These are phyloP conservation scores for Cyberlindnera mycetangii DNA, from an alignment of 805 yeast species.

Conservation along the genomic window DNA sequence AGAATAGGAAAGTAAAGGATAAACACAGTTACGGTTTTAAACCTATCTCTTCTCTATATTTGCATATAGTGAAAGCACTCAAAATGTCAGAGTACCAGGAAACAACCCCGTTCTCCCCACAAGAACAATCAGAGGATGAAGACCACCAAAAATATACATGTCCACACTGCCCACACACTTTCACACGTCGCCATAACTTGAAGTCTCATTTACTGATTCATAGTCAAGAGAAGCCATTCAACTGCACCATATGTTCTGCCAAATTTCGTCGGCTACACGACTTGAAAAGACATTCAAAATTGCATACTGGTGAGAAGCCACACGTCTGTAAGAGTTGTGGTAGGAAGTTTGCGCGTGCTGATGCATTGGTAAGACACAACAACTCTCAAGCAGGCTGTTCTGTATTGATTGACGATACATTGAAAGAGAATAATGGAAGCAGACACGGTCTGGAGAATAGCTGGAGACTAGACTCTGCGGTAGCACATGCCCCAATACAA, in stretches of 20 bases:
- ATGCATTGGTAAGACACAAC: slow-evolving; percentile 68
- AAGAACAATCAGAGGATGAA: slow-evolving; percentile 8
- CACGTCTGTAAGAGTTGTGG: slow-evolving; percentile 58
- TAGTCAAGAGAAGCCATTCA: slow-evolving; percentile 59
- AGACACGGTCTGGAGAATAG: neutral
- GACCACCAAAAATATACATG: slow-evolving; percentile 34
- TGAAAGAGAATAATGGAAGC: neutral
- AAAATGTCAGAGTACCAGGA: no score
- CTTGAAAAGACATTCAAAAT: slow-evolving; percentile 68
- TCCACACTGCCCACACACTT: slow-evolving; percentile 57
- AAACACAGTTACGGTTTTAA: no score
- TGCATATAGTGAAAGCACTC: no score
- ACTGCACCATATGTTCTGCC: slow-evolving; percentile 57
- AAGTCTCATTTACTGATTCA: slow-evolving; percentile 71
- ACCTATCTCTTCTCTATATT: no score
- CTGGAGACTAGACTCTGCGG: no score
- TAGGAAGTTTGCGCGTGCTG: slow-evolving; percentile 68
- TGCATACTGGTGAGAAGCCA: slow-evolving; percentile 77
- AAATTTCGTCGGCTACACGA: slow-evolving; percentile 74
- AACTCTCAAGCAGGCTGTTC: slow-evolving; percentile 39
- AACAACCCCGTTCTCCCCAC: no score
- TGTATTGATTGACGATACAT: slow-evolving; percentile 16
- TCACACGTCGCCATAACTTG: slow-evolving; percentile 72
- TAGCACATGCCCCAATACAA: no score
- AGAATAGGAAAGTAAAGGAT: no score